A percentile compares a stretch with the other conserved stretches of the same genome.
These are phyloP conservation scores for Suillus tomentosus DNA, from an alignment of 768 basidiomycete genomes.

Conservation along the genomic window DNA sequence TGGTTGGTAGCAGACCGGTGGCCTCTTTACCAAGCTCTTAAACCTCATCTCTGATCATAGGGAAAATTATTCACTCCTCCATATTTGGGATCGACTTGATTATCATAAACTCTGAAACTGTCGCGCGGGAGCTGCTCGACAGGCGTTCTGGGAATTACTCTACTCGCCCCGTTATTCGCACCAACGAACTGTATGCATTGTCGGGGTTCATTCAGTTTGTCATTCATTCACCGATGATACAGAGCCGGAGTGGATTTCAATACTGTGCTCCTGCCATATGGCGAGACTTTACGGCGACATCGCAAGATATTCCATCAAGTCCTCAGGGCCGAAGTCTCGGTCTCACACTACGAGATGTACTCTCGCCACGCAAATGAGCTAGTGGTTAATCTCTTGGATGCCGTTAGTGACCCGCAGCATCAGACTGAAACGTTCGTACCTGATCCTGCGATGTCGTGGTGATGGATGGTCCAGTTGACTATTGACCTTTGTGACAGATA, in stretches of 20 bases:
- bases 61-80: constrained; percentile 33
- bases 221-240: not conserved
- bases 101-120: constrained; percentile 36
- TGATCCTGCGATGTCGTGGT: not conserved
- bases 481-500: not conserved
- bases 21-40: not conserved
- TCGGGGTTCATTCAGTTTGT: not conserved
- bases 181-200: constrained; percentile 7
- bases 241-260: constrained; percentile 6
- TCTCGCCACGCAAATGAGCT: constrained; percentile 23
- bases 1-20: constrained; percentile 35
- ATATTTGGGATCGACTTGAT: constrained; percentile 31
- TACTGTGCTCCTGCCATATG: constrained; percentile 10
- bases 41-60: constrained; percentile 8
- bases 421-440: constrained; percentile 4
- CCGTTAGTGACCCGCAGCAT: constrained; percentile 14
- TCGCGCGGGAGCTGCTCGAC: constrained; percentile 38
- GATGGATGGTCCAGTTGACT: not conserved
- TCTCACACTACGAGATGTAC: constrained; percentile 22
- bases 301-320: constrained; percentile 26
- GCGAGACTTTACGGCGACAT: constrained; percentile 24
- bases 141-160: constrained; percentile 41
- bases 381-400: constrained; percentile 16
- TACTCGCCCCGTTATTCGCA: constrained; percentile 29
- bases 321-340: constrained; percentile 21